Evolutionary conservation across 1,139 yeast genomes (phyloP).

Genomic region (Candida mesenterica): DNA sequence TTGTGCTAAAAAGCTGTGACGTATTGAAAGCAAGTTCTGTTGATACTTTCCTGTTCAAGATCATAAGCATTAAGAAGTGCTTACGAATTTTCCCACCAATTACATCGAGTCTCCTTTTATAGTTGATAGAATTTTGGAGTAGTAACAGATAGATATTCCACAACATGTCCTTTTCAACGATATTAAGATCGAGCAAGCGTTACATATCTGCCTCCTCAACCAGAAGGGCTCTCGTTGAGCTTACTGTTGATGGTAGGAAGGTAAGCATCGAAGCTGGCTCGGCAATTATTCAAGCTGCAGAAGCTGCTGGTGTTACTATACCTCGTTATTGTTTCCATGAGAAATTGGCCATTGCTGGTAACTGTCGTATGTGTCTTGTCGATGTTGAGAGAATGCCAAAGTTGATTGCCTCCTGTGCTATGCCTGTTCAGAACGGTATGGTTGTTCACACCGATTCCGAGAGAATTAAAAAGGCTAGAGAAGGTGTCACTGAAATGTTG

Average conservation of each 20-base stretch:
- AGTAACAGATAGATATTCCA: too few species aligned
- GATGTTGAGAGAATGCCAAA: constrained; percentile 90
- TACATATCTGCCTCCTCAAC: constrained; percentile 27
- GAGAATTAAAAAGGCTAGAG: constrained; percentile 80
- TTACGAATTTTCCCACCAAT: too few species aligned
- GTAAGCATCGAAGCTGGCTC: constrained; percentile 85
- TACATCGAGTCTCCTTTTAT: too few species aligned
- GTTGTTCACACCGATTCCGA: constrained; percentile 80
- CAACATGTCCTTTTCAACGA: constrained; percentile 10
- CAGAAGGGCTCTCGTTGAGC: constrained; percentile 58
- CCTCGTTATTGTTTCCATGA: constrained; percentile 94
- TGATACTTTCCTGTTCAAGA: too few species aligned
- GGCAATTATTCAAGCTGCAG: constrained; percentile 88
- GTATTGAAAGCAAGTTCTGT: too few species aligned
- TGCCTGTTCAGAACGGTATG: constrained; percentile 90
- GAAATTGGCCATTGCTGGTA: constrained; percentile 89
- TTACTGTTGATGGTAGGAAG: constrained; percentile 75
- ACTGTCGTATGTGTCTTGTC: constrained; percentile 91
- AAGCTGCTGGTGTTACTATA: constrained; percentile 82
- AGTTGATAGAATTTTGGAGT: too few species aligned
- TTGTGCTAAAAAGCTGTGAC: neutral
- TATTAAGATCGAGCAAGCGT: constrained; percentile 30
- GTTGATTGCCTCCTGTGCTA: constrained; percentile 87
- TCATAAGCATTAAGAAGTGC: too few species aligned
- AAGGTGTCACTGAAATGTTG: constrained; percentile 87